Base-by-base conservation (phyloP, 257 asterid species). In the Scutellaria galericulata region DNA sequence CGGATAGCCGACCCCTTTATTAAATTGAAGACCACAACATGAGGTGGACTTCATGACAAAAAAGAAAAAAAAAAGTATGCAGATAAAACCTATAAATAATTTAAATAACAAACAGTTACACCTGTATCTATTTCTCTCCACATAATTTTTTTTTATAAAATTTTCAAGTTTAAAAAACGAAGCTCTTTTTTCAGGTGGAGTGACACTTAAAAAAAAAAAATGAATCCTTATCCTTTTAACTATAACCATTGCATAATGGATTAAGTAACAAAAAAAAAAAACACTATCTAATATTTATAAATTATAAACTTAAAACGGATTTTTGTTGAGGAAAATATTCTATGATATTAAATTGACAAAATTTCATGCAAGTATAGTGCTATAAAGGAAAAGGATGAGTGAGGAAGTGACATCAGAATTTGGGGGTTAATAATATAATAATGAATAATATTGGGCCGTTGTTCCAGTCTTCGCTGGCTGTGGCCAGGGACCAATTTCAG, bases 401-500 rank as follows among this genome's bases (percentile, higher is more conserved):
- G 53, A 60, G 8, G 35, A n/a, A 20, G 9, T 75, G 75, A 67
- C 70, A 64, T 47, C 68, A 56, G 8, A 11, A 15, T 48, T 7
- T 6, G 13, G 64, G 53, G 74, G 69, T 59, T 10, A 20, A 22
- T 48, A 75, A 68, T 76, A 27, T 68, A 69, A 62, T 76, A 76
- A 14, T 52, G 7, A 41, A 61, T 35, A 61, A 42, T 60, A 60
- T 54, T 15, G 53, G 66, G 71, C 40, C 27, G 37, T 2, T 61
- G 10, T 31, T 15, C 64, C 15, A 6, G 39, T 27, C 69, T 48
- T 9, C n/a, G 66, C 72, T n/a, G 71, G 51, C 51, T 35, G 47
- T 20, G 9, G 48, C 3, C 39, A 14, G 41, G 67, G 45, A 45
- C 53, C 72, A 74, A 42, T 54, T 18, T 18, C 2, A 5, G n/a